Base-by-base conservation (phyloP, 2,329 filamentous ascomycete genomes). In the Verticillium zaregamsianum region DNA sequence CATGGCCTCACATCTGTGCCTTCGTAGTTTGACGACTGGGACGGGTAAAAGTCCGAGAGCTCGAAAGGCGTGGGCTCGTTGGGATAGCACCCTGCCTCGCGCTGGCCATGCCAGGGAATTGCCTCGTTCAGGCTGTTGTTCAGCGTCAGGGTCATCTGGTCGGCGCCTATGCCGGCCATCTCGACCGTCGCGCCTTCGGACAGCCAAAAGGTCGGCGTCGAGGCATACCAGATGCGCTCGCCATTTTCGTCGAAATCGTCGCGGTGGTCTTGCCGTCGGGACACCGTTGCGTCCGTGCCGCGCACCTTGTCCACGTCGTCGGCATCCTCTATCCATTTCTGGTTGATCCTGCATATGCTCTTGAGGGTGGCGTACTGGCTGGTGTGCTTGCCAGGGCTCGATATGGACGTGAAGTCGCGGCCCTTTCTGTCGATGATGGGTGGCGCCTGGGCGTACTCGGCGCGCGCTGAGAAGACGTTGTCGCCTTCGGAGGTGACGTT, bases 301-400 rank as follows among this genome's bases (percentile, higher is more conserved):
- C 55, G 55, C 5, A 57, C 32, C n/a, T n/a, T 12, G 8, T 52
- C 45, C 5, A 52, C 23, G 20, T 52, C 45, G 3, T 52, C 45
- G 12, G 23, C 20, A 14, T 52, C 45, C 8, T 52, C 20, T 4
- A 23, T 11, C n/a, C 20, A 23, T 5, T 23, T 52, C 14, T 66
- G 65, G 28, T 63, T 59, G 15, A 39, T 55, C 2, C 37, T 35
- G 56, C 65, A 66, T 9, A 65, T 63, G 57, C 65, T 57, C 52
- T 60, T 65, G n/a, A 66, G 63, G 3, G 65, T 66, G 15, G 65
- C 35, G 28, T 61, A 66, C 32, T 65, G 59, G 58, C 65, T 66
- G 6, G 54, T 40, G 3, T 57, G 49, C 17, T 59, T 39, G 5
- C 59, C 60, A 5, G 20, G 45, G 5, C 20, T 23, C 8, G 45